Evolutionary conservation across 768 basidiomycete genomes (phyloP), one percentile per base, ranked within the genome.

Genomic region (Polyporus arcularius): DNA sequence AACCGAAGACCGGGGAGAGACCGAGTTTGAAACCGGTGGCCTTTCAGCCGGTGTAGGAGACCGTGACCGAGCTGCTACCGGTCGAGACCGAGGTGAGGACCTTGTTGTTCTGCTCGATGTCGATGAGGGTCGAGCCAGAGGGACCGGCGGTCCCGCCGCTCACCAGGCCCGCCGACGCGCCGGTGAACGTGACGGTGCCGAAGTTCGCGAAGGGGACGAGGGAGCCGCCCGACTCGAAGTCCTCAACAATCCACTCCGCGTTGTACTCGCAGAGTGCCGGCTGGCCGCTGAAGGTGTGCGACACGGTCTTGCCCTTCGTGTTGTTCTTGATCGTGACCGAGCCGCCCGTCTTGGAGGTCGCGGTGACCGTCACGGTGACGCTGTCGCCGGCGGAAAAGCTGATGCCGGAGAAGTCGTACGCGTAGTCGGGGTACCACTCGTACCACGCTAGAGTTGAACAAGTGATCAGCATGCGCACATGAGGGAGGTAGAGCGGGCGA

Each of bases 191-290:
- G 63, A 76, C 74, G 30, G 72, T 73, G 65, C 74, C 74, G 47
- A 73, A 77, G 73, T 76, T 72, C 45, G 76, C 72, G 57, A 77
- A 72, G 28, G 73, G 72, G n/a, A 77, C 76, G 58, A 70, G 71
- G 32, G 58, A 58, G 54, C 48, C 35, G 58, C 62, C 59, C 57
- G 61, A 56, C 62, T 65, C 58, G 65, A 61, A 71, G 66, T 76
- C 75, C 67, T 76, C 75, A 28, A 76, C 73, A 57, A 76, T 75
- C 75, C 75, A 76, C 66, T 76, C 74, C 8, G 74, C 75, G 65
- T 75, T 72, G 69, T 72, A 57, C 65, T 73, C 66, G 67, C 74
- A 75, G 49, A 75, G 70, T 30, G 70, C 57, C 50, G 61, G 55
- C 28, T 68, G 58, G 35, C 73, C 73, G 12, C 68, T 69, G 67